Conservation (phyloP, 768 basidiomycete genomes). For the Boletellus ananiceps region DNA sequence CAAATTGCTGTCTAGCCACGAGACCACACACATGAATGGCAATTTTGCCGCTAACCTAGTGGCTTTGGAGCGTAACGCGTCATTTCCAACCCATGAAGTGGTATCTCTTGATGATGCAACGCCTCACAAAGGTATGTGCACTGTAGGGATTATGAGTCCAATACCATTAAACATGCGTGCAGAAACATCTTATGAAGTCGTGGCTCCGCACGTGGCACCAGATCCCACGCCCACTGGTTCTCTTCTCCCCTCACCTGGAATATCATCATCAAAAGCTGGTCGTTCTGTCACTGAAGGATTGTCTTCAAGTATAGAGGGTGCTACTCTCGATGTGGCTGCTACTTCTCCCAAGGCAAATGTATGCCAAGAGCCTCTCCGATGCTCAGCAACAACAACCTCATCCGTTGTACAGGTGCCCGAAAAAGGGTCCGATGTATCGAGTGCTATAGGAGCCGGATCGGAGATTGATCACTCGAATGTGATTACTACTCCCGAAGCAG, state of each 20-base stretch:
- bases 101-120: conserved; percentile 6
- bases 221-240: conserved; percentile 3
- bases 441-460: conserved; percentile 4
- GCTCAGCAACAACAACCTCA: conserved; percentile 13
- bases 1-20: conserved; percentile 20
- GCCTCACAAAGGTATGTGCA: conserved; percentile 15
- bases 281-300: conserved; percentile 1
- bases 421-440: conserved; percentile 15
- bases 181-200: conserved; percentile 13
- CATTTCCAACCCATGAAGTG: conserved; percentile 8
- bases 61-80: conserved; percentile 11
- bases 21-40: conserved; percentile 20
- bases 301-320: conserved; percentile 8
- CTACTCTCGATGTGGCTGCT: conserved; percentile 8
- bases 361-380: conserved; percentile 4
- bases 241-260: conserved; percentile 5
- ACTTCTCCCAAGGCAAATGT: conserved; percentile 6
- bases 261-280: conserved; percentile 4
- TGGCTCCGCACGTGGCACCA: conserved; percentile 12
- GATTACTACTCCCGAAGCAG: conserved; percentile 9
- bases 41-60: conserved; percentile 11
- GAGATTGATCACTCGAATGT: conserved; percentile 8
- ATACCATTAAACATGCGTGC: conserved; percentile 9
- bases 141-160: neutral
- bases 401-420: conserved; percentile 10